Evolutionary conservation across 176 grass and related monocot genomes (phyloP), one percentile per base, ranked within the genome.

Genomic region (Bothriochloa decipiens): DNA sequence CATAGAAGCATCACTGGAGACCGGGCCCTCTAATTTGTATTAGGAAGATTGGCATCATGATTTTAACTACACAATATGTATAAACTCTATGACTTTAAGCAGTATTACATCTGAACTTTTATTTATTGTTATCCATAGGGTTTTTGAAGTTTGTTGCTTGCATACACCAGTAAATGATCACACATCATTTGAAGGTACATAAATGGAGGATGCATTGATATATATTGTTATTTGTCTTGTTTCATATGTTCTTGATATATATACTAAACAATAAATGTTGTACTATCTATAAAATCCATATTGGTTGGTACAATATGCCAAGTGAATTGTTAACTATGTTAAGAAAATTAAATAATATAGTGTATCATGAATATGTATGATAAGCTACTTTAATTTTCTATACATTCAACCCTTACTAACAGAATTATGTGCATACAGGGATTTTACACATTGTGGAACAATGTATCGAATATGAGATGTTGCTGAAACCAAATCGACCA

Each of bases 91-190:
- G 15, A 32, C 29, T 32, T 65, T 65, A 65, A 32, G 6, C 11
- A 32, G 5, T 65, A 13, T 65, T 14, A 32, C 63, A 65, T 32
- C 63, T 65, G 5, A 65, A 32, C 27, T 65, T 65, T 22, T 65
- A 65, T 29, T 10, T 28, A 1, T 36, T 32, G 0, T 32, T 6
- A 65, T 49, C 14, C 12, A 49, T 32, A 97, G 94, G 80, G 91
- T 88, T 28, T 97, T 94, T 70, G 91, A 97, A 79, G 89, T 97
- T 65, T 81, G 85, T 65, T 97, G 94, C 78, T 90, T 97, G 76
- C 94, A 97, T 84, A 90, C 91, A 74, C 94, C 91, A 11, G 83
- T 94, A 40, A 88, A 97, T 64, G 91, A 97, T 88, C 90, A 85
- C 64, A 97, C 94, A 66, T 73, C 91, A 42, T 97, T 97, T 87